phyloP scores from a whole-genome alignment of 2,329 filamentous ascomycete genomes.

The Cladophialophora immunda region DNA sequence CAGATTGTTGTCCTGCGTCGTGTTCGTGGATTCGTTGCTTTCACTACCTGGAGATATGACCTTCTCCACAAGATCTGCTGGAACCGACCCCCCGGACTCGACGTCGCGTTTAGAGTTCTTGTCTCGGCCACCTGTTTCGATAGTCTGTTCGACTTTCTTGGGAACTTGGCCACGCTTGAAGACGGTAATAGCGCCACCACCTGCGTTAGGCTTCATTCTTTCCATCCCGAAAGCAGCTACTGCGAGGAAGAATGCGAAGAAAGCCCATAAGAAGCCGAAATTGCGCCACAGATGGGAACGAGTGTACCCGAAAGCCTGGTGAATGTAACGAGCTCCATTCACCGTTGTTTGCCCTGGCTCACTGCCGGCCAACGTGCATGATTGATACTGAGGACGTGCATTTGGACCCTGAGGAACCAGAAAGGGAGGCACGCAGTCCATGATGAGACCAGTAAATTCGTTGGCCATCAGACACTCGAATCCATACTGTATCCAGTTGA shows the following conservation, averaged over 20 bases:
- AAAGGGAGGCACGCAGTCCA: constrained; percentile 64
- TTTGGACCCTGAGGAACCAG: constrained; percentile 64
- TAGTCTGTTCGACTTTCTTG: constrained; percentile 63
- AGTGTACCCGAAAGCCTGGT: constrained; percentile 63
- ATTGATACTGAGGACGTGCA: constrained; percentile 61
- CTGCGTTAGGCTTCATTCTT: constrained; percentile 77
- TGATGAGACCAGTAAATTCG: constrained; percentile 69
- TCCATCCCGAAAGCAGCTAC: constrained; percentile 83
- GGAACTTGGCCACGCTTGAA: constrained; percentile 75
- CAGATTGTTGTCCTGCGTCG: constrained; percentile 39
- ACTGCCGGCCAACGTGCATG: constrained; percentile 67
- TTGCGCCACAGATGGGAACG: constrained; percentile 72
- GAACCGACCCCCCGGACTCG: constrained; percentile 35
- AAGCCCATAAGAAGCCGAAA: constrained; percentile 78
- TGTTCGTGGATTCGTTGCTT: constrained; percentile 42
- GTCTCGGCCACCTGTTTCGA: constrained; percentile 60
- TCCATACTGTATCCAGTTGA: constrained; percentile 73
- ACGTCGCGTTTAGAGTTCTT: constrained; percentile 61
- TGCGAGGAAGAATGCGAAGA: constrained; percentile 78
- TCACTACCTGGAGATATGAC: constrained; percentile 39
- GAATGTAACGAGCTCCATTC: constrained; percentile 65
- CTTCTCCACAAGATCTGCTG: constrained; percentile 32
- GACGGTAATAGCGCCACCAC: constrained; percentile 80
- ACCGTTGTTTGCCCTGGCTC: constrained; percentile 62
- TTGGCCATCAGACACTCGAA: constrained; percentile 75